These are phyloP conservation scores for Setaria italica DNA, from an alignment of 202 grass and related monocot genomes.

Conservation along the genomic window DNA sequence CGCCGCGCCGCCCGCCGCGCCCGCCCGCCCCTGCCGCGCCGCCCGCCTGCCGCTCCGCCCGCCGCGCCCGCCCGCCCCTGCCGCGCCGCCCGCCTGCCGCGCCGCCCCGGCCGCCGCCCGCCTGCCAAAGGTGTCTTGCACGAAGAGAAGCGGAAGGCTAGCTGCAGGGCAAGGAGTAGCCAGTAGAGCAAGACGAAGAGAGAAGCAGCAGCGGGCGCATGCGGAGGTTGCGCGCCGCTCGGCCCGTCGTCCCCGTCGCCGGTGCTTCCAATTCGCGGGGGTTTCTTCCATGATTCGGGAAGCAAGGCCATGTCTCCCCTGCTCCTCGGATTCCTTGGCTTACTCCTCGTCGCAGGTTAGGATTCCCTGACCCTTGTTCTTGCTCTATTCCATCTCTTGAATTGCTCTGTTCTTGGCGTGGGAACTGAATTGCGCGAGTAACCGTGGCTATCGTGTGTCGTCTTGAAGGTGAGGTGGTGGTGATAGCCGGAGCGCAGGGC, in stretches of 20 bases:
- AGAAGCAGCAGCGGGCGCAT: constrained; percentile 3
- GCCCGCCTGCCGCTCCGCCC: too few species aligned
- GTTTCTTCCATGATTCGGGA: constrained; percentile 57
- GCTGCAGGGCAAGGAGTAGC: too few species aligned
- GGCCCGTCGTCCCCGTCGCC: background rate
- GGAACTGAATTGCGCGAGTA: background rate
- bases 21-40: too few species aligned
- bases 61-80: too few species aligned
- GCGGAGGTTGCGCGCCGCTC: constrained; percentile 14
- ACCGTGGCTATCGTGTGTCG: background rate
- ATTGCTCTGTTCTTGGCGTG: background rate
- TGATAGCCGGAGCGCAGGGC: constrained; percentile 6
- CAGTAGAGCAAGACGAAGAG: too few species aligned
- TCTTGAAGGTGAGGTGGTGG: constrained; percentile 37
- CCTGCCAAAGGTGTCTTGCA: too few species aligned
- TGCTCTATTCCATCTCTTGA: background rate
- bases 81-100: too few species aligned
- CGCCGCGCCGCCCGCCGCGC: too few species aligned
- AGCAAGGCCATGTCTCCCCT: constrained; percentile 48
- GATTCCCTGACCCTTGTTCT: background rate
- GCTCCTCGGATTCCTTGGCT: constrained; percentile 46
- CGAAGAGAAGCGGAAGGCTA: background rate
- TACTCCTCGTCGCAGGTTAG: constrained; percentile 56
- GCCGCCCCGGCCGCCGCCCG: too few species aligned
- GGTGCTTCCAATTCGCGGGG: background rate